These are phyloP conservation scores for Candida bentonensis DNA, from an alignment of 805 yeast genomes.

Conservation along the genomic window DNA sequence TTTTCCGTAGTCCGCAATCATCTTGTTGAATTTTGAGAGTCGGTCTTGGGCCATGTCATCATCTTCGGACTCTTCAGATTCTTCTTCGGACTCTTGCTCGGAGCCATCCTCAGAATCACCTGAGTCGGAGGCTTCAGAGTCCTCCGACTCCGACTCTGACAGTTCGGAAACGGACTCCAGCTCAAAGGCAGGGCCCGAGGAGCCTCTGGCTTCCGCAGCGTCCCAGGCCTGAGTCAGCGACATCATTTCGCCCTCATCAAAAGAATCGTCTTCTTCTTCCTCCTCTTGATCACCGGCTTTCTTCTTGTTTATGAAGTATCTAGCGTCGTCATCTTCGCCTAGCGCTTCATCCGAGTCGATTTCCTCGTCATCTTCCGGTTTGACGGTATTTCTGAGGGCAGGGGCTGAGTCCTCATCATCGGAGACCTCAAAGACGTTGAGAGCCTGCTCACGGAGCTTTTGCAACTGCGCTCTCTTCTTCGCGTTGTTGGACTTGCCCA, in stretches of 20 bases:
- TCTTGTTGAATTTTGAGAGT: slow-evolving; percentile 21
- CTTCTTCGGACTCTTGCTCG: slow-evolving; percentile 12
- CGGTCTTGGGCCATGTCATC: slow-evolving; percentile 36
- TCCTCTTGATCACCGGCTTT: slow-evolving; percentile 32
- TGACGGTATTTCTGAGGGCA: slow-evolving; percentile 16
- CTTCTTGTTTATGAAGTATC: slow-evolving; percentile 42
- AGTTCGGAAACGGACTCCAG: slow-evolving; percentile 9
- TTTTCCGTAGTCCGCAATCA: not conserved
- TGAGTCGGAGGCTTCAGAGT: slow-evolving; percentile 9
- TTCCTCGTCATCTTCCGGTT: slow-evolving; percentile 27
- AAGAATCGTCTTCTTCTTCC: slow-evolving; percentile 54
- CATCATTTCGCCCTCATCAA: slow-evolving; percentile 63
- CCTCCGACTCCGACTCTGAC: slow-evolving; percentile 4
- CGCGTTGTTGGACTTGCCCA: not conserved
- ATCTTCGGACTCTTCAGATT: slow-evolving; percentile 21
- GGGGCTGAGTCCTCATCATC: slow-evolving; percentile 24
- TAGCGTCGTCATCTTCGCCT: slow-evolving; percentile 63
- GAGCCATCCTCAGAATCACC: slow-evolving; percentile 8
- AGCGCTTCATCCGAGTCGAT: slow-evolving; percentile 79
- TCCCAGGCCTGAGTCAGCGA: slow-evolving; percentile 87
- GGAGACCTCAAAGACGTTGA: slow-evolving; percentile 40
- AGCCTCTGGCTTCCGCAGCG: slow-evolving; percentile 42
- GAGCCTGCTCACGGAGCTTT: slow-evolving; percentile 23
- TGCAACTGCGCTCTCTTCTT: slow-evolving; percentile 3
- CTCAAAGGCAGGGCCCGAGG: slow-evolving; percentile 5